A percentile compares a stretch with the other conserved stretches of the same genome.
These are phyloP conservation scores for Anethum foeniculum DNA, from an alignment of 140 eudicot species.

Conservation along the genomic window DNA sequence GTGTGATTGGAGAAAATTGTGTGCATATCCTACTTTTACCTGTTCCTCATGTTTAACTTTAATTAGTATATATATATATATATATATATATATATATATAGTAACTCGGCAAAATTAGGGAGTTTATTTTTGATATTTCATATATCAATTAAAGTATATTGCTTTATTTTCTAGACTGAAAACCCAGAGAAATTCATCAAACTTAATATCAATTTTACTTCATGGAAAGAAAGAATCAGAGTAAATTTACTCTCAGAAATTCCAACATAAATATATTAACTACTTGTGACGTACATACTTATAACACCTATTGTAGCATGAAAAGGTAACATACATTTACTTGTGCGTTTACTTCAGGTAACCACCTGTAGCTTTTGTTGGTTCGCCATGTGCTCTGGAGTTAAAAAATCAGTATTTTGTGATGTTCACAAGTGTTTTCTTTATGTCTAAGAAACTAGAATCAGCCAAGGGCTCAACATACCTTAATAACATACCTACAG, in stretches of 20 bases:
- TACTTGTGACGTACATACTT: neutral
- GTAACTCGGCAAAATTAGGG: neutral
- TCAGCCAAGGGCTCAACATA: neutral
- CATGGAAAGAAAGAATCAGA: neutral
- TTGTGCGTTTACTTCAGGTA: neutral
- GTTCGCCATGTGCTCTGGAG: neutral
- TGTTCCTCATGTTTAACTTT: neutral
- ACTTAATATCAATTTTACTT: neutral
- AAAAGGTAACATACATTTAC: neutral
- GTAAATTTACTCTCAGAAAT: neutral
- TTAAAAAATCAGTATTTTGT: neutral
- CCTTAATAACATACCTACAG: neutral
- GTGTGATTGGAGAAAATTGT: neutral
- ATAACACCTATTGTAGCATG: neutral
- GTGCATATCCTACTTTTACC: neutral
- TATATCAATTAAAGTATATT: neutral
- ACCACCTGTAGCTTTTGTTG: neutral
- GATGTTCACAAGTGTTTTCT: neutral
- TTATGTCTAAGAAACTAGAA: neutral
- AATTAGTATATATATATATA: neutral
- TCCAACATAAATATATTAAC: neutral
- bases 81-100: too few relatives aligned
- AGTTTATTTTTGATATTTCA: neutral
- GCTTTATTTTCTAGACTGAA: neutral
- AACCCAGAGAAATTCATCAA: neutral